phyloP scores from a whole-genome alignment of 2,329 filamentous ascomycete genomes.

The Botrytis fragariae region DNA sequence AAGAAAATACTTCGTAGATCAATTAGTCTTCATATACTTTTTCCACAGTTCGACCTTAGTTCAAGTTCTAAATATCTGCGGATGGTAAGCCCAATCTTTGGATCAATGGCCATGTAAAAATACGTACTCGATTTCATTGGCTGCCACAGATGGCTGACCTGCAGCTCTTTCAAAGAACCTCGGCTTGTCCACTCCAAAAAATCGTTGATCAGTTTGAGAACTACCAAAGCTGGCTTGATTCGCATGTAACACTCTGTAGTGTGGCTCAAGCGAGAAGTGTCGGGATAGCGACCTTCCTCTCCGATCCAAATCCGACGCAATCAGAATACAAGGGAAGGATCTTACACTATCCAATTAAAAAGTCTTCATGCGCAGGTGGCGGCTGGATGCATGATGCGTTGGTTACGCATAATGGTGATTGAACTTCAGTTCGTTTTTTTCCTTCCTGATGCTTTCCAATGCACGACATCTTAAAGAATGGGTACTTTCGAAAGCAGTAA shows the following conservation, averaged over 20 bases:
- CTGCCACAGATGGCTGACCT: not conserved
- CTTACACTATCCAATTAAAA: not conserved
- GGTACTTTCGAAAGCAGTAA: not conserved
- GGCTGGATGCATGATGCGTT: not conserved
- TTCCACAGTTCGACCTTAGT: not conserved
- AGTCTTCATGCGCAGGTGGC: rapidly evolving
- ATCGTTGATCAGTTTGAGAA: not conserved
- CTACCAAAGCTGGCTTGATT: not conserved
- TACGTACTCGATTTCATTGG: not conserved
- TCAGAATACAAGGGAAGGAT: not conserved
- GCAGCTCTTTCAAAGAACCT: not conserved
- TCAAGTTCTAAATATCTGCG: not conserved
- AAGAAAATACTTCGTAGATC: too few species aligned
- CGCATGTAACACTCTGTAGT: not conserved
- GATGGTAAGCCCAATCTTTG: not conserved
- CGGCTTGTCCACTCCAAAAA: not conserved
- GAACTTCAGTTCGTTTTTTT: not conserved
- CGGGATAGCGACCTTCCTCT: not conserved
- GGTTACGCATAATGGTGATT: not conserved
- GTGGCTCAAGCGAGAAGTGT: not conserved
- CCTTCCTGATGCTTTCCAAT: not conserved
- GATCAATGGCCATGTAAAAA: not conserved
- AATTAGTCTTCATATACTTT: too few species aligned
- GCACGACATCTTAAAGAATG: not conserved
- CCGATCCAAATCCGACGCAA: not conserved